Evolutionary conservation across 495 filamentous ascomycete genomes (phyloP).

Genomic region (Hyaloscypha bicolor): DNA sequence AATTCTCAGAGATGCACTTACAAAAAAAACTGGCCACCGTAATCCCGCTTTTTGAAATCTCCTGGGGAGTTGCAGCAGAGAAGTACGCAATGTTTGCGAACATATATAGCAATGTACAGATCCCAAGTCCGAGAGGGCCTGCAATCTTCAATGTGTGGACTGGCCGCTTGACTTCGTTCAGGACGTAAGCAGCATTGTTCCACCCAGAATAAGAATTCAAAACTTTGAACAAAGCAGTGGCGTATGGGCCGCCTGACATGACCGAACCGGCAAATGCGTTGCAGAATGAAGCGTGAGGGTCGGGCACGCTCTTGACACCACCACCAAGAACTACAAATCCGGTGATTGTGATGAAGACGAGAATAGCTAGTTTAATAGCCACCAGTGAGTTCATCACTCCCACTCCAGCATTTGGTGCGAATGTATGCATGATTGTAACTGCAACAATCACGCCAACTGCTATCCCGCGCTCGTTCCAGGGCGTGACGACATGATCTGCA

Average conservation of each 20-base stretch:
- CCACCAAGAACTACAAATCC: conserved; percentile 45
- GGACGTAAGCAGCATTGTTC: conserved; percentile 26
- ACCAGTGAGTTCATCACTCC: conserved; percentile 50
- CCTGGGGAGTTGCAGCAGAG: conserved; percentile 23
- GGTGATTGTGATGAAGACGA: conserved; percentile 47
- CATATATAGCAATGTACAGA: conserved; percentile 53
- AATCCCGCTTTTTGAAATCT: conserved; percentile 25
- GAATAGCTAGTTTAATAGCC: conserved; percentile 50
- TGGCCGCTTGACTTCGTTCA: conserved; percentile 54
- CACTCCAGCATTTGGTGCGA: conserved; percentile 55
- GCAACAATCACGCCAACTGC: conserved; percentile 45
- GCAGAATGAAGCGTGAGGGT: conserved; percentile 39
- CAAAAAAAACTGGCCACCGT: conserved; percentile 42
- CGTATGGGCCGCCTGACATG: conserved; percentile 37
- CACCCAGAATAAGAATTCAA: conserved; percentile 56
- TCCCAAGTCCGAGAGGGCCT: conserved; percentile 48
- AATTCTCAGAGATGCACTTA: conserved; percentile 21
- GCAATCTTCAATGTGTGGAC: conserved; percentile 52
- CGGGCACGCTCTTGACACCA: conserved; percentile 35
- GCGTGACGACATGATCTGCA: conserved; percentile 39
- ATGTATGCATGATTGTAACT: conserved; percentile 51
- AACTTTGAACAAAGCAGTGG: conserved; percentile 64
- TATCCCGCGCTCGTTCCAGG: conserved; percentile 52
- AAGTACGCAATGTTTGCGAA: conserved; percentile 52
- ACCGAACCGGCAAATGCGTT: conserved; percentile 39